phyloP scores from a whole-genome alignment of 192 early-diverging fungal species.

The Chytriomyces sp. region DNA sequence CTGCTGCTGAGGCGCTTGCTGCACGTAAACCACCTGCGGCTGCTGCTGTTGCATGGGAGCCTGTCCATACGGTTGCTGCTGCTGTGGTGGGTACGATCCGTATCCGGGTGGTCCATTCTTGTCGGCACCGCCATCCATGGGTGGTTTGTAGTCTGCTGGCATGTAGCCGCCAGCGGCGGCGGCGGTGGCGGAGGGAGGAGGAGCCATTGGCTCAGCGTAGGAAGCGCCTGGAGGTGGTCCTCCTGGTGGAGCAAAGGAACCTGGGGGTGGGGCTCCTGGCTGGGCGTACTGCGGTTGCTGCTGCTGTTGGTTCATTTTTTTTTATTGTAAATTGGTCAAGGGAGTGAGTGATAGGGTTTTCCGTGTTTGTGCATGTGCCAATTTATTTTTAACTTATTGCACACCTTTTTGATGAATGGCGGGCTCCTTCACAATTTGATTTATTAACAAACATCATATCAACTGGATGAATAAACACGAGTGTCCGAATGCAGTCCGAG shows the following conservation, averaged over 20 bases:
- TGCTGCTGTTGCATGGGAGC: neutral
- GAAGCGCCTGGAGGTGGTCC: neutral
- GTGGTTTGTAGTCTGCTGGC: neutral
- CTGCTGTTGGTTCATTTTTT: neutral
- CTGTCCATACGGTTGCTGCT: neutral
- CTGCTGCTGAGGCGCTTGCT: neutral
- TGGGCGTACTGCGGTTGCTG: neutral
- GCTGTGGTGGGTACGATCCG: neutral
- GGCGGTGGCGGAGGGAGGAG: neutral
- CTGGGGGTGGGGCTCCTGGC: conserved; percentile 2
- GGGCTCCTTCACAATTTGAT: too few relatives aligned
- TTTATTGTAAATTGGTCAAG: neutral
- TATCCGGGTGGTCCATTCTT: neutral
- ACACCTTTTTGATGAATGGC: too few relatives aligned
- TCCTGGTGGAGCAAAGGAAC: neutral
- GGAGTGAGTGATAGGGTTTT: neutral
- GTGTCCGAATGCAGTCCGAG: neutral
- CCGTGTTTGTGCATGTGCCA: neutral
- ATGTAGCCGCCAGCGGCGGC: neutral
- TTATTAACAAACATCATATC: neutral
- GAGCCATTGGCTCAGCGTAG: too few relatives aligned
- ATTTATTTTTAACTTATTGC: too few relatives aligned
- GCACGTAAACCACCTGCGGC: neutral
- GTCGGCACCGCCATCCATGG: neutral
- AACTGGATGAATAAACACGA: too few relatives aligned